A percentile compares a stretch with the other conserved stretches of the same genome.
These are phyloP conservation scores for Arabidopsis suecica DNA, from an alignment of 345 rosid species.

Conservation along the genomic window DNA sequence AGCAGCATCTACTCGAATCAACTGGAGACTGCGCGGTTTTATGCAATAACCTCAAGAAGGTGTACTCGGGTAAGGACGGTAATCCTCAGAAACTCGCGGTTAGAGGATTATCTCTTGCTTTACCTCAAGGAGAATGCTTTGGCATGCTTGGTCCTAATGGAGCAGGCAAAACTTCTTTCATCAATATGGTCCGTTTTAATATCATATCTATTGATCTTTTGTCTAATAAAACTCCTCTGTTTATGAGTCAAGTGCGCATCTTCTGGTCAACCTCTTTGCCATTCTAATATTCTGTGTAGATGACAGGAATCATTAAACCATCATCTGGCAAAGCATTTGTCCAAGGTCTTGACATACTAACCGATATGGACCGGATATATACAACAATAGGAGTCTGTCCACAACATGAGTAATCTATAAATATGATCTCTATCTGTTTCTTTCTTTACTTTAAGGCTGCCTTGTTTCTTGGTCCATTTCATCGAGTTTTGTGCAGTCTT, in stretches of 20 bases:
- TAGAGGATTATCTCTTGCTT: slow-evolving; percentile 86
- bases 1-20: slow-evolving; percentile 66
- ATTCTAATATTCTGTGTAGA: slow-evolving; percentile 51
- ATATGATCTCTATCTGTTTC: not conserved
- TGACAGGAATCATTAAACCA: slow-evolving; percentile 89
- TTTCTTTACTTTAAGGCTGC: not conserved
- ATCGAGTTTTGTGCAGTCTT: slow-evolving; percentile 52
- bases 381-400: slow-evolving; percentile 97
- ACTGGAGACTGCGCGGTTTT: slow-evolving; percentile 58
- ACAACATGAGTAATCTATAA: slow-evolving; percentile 82
- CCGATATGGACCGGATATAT: slow-evolving; percentile 76
- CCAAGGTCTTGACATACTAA: slow-evolving; percentile 71
- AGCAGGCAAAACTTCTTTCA: slow-evolving; percentile 96
- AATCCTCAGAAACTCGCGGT: slow-evolving; percentile 90
- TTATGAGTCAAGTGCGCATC: not conserved
- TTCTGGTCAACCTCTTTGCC: not conserved
- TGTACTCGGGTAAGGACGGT: slow-evolving; percentile 82
- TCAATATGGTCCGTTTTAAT: slow-evolving; percentile 70
- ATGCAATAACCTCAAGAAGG: slow-evolving; percentile 75
- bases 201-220: not conserved
- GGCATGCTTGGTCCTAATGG: slow-evolving; percentile 99
- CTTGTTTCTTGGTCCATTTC: not conserved
- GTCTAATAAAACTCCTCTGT: not conserved
- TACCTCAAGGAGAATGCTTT: slow-evolving; percentile 90
- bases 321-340: slow-evolving; percentile 80